Evolutionary conservation across 352 stramenopile species (phyloP), one percentile per base, ranked within the genome.

Genomic region (Detonula confervacea): DNA sequence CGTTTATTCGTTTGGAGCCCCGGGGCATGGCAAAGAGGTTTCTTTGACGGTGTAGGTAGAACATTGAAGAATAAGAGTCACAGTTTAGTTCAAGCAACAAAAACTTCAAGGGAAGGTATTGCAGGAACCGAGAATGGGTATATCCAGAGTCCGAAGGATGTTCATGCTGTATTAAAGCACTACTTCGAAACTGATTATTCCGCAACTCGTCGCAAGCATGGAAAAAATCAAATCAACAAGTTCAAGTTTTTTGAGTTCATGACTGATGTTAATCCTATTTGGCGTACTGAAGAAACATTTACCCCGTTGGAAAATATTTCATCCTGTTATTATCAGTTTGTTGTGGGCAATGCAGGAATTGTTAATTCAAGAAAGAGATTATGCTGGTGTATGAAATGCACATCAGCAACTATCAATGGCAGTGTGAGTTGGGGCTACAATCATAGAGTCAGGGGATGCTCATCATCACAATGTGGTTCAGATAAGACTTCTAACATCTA

Each of bases 1-100:
- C 55, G 29, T 65, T 1, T 73, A 73, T 20, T 65, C 47, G 3
- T 73, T 55, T 52, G 67, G 55, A n/a, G 44, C 44, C 6, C 44
- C 44, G 8, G 12, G 18, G 8, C 44, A 54, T 54, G 44, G 44
- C n/a, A n/a, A n/a, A n/a, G 20, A 54, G 18, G 44, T 7, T 24
- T 7, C 12, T 14, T 46, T 8, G 37, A 46, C 16, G 37, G 37
- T 46, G 37, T 16, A 14, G 37, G 37, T 14, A n/a, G 44, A 7
- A 24, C 18, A 54, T 22, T 54, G 6, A 54, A 54, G 20, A n/a
- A 54, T n/a, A 54, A 54, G 16, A 54, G 8, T 54, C 12, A 54
- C 18, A n/a, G 18, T 24, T n/a, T 24, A 7, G 20, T 24, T 54
- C 6, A n/a, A 5, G 12, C 44, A 24, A 24, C 44, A 5, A 54